Conservation (phyloP, 2,329 filamentous ascomycete genomes). For the Rasamsonia emersonii region DNA sequence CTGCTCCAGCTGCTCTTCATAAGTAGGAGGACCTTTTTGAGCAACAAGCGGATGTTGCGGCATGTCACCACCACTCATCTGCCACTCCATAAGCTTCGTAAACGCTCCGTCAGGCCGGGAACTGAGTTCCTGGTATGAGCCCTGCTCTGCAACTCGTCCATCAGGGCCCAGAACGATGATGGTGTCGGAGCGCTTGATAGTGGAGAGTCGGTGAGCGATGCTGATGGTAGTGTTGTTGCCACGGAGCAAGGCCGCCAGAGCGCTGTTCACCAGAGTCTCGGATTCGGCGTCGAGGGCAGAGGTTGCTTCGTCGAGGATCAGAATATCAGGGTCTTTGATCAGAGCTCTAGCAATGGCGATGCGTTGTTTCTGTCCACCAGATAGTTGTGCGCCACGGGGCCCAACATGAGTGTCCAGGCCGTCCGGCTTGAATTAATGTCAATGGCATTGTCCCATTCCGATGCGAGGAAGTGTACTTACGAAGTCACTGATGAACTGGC, state of each 20-base stretch:
- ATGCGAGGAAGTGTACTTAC: slow-evolving; percentile 39
- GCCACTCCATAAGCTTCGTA: slow-evolving; percentile 96
- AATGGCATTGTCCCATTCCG: slow-evolving; percentile 7
- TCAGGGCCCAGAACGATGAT: slow-evolving; percentile 86
- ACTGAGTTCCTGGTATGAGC: slow-evolving; percentile 70
- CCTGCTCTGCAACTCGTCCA: slow-evolving; percentile 83
- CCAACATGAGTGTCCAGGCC: slow-evolving; percentile 92
- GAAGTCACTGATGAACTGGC: slow-evolving; percentile 92
- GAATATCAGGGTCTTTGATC: slow-evolving; percentile 90
- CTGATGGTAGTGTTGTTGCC: slow-evolving; percentile 95
- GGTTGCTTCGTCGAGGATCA: slow-evolving; percentile 94
- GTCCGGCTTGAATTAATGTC: slow-evolving; percentile 53
- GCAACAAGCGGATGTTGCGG: slow-evolving; percentile 18
- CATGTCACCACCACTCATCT: slow-evolving; percentile 75
- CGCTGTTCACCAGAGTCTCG: slow-evolving; percentile 91
- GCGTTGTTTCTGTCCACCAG: slow-evolving; percentile 92
- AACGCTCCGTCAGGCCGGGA: slow-evolving; percentile 72
- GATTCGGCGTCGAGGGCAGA: slow-evolving; percentile 94
- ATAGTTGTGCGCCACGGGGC: slow-evolving; percentile 83
- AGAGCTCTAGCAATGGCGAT: slow-evolving; percentile 94
- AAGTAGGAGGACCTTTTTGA: no score
- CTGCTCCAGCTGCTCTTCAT: slow-evolving; percentile 45
- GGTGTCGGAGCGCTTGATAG: slow-evolving; percentile 89
- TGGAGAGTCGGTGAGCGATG: slow-evolving; percentile 90
- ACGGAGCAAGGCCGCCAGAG: slow-evolving; percentile 68